These are phyloP conservation scores for Cercospora sp. DNA, from an alignment of 2,329 filamentous ascomycete species.

Conservation along the genomic window DNA sequence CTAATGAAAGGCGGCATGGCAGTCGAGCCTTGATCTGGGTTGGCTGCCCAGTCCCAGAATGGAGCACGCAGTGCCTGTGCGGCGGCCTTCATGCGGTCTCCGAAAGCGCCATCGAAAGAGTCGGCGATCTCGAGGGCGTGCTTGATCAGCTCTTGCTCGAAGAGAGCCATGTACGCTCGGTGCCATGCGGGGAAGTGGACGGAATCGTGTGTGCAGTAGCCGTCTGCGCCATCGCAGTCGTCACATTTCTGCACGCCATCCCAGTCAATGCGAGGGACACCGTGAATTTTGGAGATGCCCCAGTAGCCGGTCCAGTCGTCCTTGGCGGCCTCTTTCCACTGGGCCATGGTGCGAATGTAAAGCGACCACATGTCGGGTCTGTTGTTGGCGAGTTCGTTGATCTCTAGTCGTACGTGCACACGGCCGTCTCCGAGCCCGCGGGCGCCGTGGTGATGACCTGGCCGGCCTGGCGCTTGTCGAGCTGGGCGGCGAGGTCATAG, in stretches of 20 bases:
- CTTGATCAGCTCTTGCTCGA: slow-evolving; percentile 38
- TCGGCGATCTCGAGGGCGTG: slow-evolving; percentile 34
- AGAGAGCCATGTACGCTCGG: slow-evolving; percentile 38
- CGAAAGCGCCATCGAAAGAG: slow-evolving; percentile 28
- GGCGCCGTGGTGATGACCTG: slow-evolving; percentile 26
- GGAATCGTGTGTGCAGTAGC: slow-evolving; percentile 42
- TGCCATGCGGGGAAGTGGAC: slow-evolving; percentile 41
- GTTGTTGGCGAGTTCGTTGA: slow-evolving; percentile 23
- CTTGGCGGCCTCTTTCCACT: slow-evolving; percentile 17
- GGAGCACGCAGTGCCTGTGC: slow-evolving; percentile 32
- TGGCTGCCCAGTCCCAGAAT: slow-evolving; percentile 37
- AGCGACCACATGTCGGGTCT: slow-evolving; percentile 27
- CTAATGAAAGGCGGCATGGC: slow-evolving; percentile 32
- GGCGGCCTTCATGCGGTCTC: slow-evolving; percentile 31
- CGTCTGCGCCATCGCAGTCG: slow-evolving; percentile 32
- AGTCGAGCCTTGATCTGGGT: slow-evolving; percentile 24
- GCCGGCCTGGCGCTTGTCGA: slow-evolving; percentile 17
- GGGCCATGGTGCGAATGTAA: slow-evolving; percentile 26
- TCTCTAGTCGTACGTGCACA: slow-evolving; percentile 25
- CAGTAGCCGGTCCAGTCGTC: slow-evolving; percentile 23
- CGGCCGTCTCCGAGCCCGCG: slow-evolving; percentile 23
- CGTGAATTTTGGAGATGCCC: slow-evolving; percentile 30
- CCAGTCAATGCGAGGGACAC: slow-evolving; percentile 36
- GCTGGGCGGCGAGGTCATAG: slow-evolving; percentile 6
- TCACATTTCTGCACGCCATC: slow-evolving; percentile 35